A percentile compares a stretch with the other conserved stretches of the same genome.
These are phyloP conservation scores for Lepidium aucheri DNA, from an alignment of 345 rosid genomes.

Conservation along the genomic window DNA sequence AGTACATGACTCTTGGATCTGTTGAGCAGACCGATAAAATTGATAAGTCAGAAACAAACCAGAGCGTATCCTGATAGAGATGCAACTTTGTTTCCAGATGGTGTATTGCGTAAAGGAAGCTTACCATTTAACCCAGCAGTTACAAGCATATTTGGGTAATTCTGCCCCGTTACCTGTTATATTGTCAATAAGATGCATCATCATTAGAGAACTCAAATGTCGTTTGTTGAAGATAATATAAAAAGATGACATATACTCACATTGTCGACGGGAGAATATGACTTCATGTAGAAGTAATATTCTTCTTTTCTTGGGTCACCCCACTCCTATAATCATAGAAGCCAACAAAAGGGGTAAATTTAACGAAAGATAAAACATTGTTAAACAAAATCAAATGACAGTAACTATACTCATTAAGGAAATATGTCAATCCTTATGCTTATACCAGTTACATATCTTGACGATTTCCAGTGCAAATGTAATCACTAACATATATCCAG, in stretches of 20 bases:
- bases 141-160: constrained; percentile 73
- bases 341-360: background rate
- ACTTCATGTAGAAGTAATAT: constrained; percentile 79
- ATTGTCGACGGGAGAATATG: constrained; percentile 94
- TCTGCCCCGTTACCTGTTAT: constrained; percentile 60
- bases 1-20: constrained; percentile 93
- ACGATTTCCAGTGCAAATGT: background rate
- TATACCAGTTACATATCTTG: background rate
- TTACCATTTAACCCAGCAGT: constrained; percentile 88
- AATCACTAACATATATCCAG: background rate
- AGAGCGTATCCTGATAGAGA: background rate
- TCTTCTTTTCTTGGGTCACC: constrained; percentile 93
- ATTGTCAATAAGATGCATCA: background rate
- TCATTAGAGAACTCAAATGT: background rate
- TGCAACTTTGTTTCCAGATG: background rate
- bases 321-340: constrained; percentile 69
- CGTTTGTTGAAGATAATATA: constrained; percentile 1
- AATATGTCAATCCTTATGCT: background rate
- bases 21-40: background rate
- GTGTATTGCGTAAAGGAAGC: constrained; percentile 9
- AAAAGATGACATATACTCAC: constrained; percentile 30
- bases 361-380: background rate
- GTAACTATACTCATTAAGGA: background rate
- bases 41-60: background rate
- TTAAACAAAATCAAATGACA: background rate